phyloP scores from a whole-genome alignment of 768 basidiomycete genomes.

The Coprinopsis sp. region DNA sequence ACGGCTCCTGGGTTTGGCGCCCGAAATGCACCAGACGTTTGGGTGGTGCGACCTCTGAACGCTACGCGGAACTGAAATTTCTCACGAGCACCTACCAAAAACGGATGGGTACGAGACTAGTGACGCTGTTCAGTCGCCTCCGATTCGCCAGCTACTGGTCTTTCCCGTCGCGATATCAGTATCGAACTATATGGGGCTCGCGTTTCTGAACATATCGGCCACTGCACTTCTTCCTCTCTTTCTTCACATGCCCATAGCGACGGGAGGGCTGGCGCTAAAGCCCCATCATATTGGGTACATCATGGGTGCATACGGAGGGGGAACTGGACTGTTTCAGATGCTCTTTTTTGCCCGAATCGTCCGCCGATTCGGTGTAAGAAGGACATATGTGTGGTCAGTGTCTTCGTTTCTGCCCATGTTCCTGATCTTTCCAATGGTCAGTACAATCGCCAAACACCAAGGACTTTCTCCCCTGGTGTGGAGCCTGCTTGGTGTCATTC shows the following conservation, averaged over 20 bases:
- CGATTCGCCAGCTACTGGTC: slow-evolving; percentile 33
- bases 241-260: slow-evolving; percentile 55
- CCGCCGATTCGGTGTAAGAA: slow-evolving; percentile 36
- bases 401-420: slow-evolving; percentile 33
- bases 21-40: too few relatives aligned
- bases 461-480: slow-evolving; percentile 33
- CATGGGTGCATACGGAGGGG: slow-evolving; percentile 37
- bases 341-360: slow-evolving; percentile 38
- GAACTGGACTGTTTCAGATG: slow-evolving; percentile 36
- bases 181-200: slow-evolving; percentile 57
- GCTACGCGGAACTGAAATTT: too few relatives aligned
- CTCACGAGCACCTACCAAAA: too few relatives aligned
- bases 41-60: too few relatives aligned
- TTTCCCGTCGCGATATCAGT: slow-evolving; percentile 57
- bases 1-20: too few relatives aligned
- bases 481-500: slow-evolving; percentile 26
- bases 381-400: slow-evolving; percentile 35
- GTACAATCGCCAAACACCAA: slow-evolving; percentile 28
- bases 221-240: slow-evolving; percentile 60
- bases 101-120: neutral
- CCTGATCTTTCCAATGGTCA: slow-evolving; percentile 42
- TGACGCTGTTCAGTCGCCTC: slow-evolving; percentile 19
- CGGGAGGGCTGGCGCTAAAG: slow-evolving; percentile 61
- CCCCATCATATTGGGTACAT: slow-evolving; percentile 61
- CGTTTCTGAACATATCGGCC: slow-evolving; percentile 51